phyloP scores from a whole-genome alignment of 1,284 basidiomycete genomes.

The Trametes versicolor region DNA sequence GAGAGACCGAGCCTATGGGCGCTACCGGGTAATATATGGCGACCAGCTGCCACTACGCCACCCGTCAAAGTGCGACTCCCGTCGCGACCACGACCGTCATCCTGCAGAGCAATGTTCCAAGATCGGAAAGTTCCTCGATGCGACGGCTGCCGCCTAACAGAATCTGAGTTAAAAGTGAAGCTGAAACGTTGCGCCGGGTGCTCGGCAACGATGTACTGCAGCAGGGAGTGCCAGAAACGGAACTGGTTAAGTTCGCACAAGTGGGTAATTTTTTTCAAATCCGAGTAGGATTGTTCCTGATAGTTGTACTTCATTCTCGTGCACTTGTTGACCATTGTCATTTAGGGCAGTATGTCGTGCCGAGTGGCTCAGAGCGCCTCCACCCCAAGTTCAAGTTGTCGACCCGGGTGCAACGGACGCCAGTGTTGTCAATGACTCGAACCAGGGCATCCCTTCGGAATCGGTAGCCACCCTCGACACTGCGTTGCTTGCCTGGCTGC shows the following conservation, averaged over 20 bases:
- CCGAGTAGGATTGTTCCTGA: too few species aligned
- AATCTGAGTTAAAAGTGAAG: background rate
- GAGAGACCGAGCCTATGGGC: too few species aligned
- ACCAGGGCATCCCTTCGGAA: background rate
- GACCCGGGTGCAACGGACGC: background rate
- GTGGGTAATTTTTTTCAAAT: conserved; percentile 1
- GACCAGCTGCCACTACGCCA: too few species aligned
- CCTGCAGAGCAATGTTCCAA: too few species aligned
- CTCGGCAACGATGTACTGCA: conserved; percentile 9
- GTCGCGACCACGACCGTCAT: background rate
- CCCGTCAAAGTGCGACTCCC: too few species aligned
- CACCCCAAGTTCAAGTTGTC: too few species aligned
- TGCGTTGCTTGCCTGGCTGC: background rate
- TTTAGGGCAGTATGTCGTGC: background rate
- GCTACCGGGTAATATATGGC: too few species aligned
- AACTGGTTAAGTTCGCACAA: conserved; percentile 8
- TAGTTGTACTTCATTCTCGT: too few species aligned
- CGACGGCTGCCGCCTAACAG: background rate
- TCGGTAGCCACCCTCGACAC: background rate
- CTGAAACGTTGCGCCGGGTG: conserved; percentile 13
- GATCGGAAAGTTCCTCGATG: background rate
- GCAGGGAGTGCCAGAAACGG: conserved; percentile 12
- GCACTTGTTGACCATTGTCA: too few species aligned
- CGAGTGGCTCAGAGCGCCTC: background rate
- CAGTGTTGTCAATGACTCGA: background rate